phyloP scores from a whole-genome alignment of 352 stramenopile genomes.

The Phytophthora melonis region DNA sequence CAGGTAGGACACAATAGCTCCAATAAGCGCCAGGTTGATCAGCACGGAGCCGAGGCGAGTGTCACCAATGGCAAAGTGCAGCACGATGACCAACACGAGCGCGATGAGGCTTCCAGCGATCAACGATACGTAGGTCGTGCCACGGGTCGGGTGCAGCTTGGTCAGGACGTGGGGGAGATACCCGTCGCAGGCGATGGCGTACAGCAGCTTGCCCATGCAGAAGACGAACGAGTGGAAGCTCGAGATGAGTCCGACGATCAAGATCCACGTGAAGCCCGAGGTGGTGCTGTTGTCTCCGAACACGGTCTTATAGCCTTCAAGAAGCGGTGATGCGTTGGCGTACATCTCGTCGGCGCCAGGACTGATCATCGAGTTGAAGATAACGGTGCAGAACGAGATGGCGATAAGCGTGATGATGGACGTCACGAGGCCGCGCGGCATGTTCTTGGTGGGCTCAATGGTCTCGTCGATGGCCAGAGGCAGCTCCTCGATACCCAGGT shows the following conservation, averaged over 20 bases:
- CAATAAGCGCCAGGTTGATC: slow-evolving; percentile 70
- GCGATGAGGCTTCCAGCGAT: slow-evolving; percentile 51
- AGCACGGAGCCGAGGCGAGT: slow-evolving; percentile 62
- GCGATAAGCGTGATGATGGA: slow-evolving; percentile 64
- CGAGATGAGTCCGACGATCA: slow-evolving; percentile 65
- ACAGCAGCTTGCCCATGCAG: slow-evolving; percentile 72
- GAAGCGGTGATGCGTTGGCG: slow-evolving; percentile 52
- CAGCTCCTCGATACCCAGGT: slow-evolving; percentile 72
- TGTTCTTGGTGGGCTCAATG: slow-evolving; percentile 68
- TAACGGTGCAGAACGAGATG: slow-evolving; percentile 63
- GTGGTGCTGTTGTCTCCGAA: slow-evolving; percentile 70
- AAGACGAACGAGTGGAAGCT: slow-evolving; percentile 82
- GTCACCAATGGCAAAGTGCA: slow-evolving; percentile 69
- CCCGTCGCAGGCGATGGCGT: slow-evolving; percentile 69
- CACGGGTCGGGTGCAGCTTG: slow-evolving; percentile 54
- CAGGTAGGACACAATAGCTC: slow-evolving; percentile 66
- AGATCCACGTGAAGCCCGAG: slow-evolving; percentile 65
- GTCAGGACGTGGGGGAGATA: slow-evolving; percentile 61
- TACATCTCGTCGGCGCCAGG: slow-evolving; percentile 60
- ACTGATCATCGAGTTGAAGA: slow-evolving; percentile 71
- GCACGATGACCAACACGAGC: slow-evolving; percentile 47
- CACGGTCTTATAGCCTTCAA: slow-evolving; percentile 63
- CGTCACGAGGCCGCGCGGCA: slow-evolving; percentile 57
- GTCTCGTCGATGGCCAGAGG: slow-evolving; percentile 71
- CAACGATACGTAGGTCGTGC: slow-evolving; percentile 55